Base-by-base conservation (phyloP, 176 grass and related monocot species). In the Avena sativa region DNA sequence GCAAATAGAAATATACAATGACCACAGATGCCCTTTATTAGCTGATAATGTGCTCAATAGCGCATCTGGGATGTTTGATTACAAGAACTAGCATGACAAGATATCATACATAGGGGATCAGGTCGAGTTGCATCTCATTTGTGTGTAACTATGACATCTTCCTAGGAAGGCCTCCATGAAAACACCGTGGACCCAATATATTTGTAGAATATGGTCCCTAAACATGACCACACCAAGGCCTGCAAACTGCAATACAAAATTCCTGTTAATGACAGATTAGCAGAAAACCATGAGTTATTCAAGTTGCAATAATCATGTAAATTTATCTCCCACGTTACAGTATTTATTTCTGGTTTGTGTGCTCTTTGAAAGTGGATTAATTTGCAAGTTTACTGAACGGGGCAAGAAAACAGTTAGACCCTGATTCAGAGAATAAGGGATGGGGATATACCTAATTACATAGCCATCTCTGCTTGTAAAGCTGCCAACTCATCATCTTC, bases 391-490 rank as follows among this genome's bases (percentile, higher is more conserved):
- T 83, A 40, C 48, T 43, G 8, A 32, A 25, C n/a, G 30, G 32
- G 71, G 79, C 6, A 2, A 80, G 1, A 69, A 1, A 68, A 68
- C 44, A 83, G 20, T 9, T 32, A n/a, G 5, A 28, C 66, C 20
- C 57, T 51, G 17, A 66, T 8, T 76, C 11, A 12, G 20, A 21
- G 43, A 30, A 12, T 52, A 81, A 61, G 52, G 64, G 14, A 77
- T 17, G 13, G 51, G 79, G 7, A 63, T 51, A 16, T 90, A 92
- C 93, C 88, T 90, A 87, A 88, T 80, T 95, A 95, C 91, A 93
- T 93, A 63, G 95, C 91, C 95, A 95, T 98, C 85, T 98, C 95
- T 73, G 93, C 95, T 84, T 98, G 93, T 89, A 95, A 84, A 62
- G 91, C 91, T n/a, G 95, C 91, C 49, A 98, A 81, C 58, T 98